Evolutionary conservation across 371 early-diverging fungal species (phyloP).

Genomic region (Mucor racemosus): DNA sequence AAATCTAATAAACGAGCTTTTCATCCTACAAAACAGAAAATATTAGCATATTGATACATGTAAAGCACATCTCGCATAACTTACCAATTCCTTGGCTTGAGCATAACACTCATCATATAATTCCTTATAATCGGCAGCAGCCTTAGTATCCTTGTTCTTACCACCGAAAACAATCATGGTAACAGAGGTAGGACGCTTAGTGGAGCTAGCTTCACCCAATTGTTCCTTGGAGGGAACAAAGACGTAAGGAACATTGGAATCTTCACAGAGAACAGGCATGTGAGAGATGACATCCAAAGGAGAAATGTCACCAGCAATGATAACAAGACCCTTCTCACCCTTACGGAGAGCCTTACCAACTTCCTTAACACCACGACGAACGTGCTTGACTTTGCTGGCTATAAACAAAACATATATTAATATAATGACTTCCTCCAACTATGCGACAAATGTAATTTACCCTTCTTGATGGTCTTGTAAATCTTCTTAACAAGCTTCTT

Average conservation of each 20-base stretch:
- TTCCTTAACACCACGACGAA: constrained; percentile 97
- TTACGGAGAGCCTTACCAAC: constrained; percentile 95
- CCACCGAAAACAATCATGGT: constrained; percentile 88
- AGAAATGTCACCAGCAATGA: constrained; percentile 96
- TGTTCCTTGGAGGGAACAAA: constrained; percentile 95
- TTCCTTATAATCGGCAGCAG: constrained; percentile 84
- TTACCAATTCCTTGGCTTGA: constrained; percentile 71
- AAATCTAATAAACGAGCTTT: constrained; percentile 39
- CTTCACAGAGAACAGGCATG: constrained; percentile 98
- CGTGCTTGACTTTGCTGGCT: constrained; percentile 91
- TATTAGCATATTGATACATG: neutral
- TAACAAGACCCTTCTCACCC: constrained; percentile 93
- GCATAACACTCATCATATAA: constrained; percentile 76
- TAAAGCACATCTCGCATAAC: constrained; percentile 8
- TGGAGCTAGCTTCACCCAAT: constrained; percentile 88
- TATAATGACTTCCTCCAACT: neutral
- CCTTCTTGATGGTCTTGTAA: constrained; percentile 91
- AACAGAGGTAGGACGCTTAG: constrained; percentile 94
- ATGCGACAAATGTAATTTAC: constrained; percentile 42
- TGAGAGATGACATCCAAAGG: constrained; percentile 98
- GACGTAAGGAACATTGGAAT: constrained; percentile 91
- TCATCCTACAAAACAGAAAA: constrained; percentile 27
- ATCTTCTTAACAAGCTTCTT: constrained; percentile 92
- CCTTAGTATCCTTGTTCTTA: constrained; percentile 69
- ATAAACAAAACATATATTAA: neutral